Percentiles rank a stretch among this genome's conserved stretches.
phyloP scores from a whole-genome alignment of 495 filamentous ascomycete genomes.

The Platismatia glauca region DNA sequence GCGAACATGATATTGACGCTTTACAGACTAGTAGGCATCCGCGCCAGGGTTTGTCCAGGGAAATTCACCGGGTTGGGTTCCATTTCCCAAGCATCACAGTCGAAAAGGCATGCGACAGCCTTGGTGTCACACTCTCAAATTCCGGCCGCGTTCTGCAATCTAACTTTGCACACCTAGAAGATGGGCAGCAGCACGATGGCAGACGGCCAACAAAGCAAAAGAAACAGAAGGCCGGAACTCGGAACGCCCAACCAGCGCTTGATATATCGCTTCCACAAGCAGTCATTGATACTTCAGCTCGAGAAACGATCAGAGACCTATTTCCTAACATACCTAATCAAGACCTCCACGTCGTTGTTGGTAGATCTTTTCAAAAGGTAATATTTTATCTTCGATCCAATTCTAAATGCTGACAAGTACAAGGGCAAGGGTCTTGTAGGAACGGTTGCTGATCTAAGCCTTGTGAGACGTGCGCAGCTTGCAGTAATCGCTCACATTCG shows the following conservation, averaged over 20 bases:
- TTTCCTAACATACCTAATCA: slow-evolving; percentile 78
- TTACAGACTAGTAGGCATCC: slow-evolving; percentile 40
- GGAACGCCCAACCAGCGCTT: slow-evolving; percentile 7
- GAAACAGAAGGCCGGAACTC: slow-evolving; percentile 14
- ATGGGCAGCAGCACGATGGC: background rate
- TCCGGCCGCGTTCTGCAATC: slow-evolving; percentile 36
- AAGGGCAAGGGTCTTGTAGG: slow-evolving; percentile 57
- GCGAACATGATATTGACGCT: slow-evolving; percentile 8
- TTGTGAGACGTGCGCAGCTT: slow-evolving; percentile 69
- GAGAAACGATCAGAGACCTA: slow-evolving; percentile 65
- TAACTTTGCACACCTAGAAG: slow-evolving; percentile 13
- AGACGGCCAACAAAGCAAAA: slow-evolving; percentile 11
- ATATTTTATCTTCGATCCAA: slow-evolving; percentile 17
- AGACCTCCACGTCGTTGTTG: slow-evolving; percentile 68
- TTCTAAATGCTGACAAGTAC: slow-evolving; percentile 19
- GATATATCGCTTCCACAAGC: slow-evolving; percentile 36
- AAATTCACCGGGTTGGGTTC: slow-evolving; percentile 72
- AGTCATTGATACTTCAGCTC: slow-evolving; percentile 62
- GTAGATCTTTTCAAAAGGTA: slow-evolving; percentile 80
- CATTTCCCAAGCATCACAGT: slow-evolving; percentile 58
- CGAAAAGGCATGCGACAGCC: slow-evolving; percentile 42
- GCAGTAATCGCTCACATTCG: slow-evolving; percentile 81
- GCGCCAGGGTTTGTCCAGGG: slow-evolving; percentile 47
- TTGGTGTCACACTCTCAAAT: slow-evolving; percentile 36
- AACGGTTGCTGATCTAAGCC: slow-evolving; percentile 51